A percentile compares a stretch with the other conserved stretches of the same genome.
These are phyloP conservation scores for Diaporthe nobilis DNA, from an alignment of 2,329 filamentous ascomycete genomes.

Conservation along the genomic window DNA sequence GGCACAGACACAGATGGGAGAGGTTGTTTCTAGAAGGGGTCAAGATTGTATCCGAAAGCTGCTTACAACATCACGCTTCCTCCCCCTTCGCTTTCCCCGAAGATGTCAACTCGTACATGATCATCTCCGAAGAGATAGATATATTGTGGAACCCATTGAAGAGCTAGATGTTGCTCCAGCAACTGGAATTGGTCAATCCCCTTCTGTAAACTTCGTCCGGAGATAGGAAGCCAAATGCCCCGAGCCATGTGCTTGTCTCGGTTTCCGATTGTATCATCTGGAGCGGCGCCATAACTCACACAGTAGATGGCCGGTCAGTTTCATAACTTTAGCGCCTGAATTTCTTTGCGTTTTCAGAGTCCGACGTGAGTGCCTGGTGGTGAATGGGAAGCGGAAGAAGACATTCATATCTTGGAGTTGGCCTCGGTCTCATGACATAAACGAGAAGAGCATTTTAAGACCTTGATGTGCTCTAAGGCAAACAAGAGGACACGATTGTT, in stretches of 20 bases:
- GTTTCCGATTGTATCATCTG: background rate
- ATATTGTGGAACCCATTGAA: slow-evolving; percentile 68
- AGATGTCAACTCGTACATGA: slow-evolving; percentile 64
- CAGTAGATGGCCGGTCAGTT: too few species aligned
- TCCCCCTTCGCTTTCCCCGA: slow-evolving; percentile 69
- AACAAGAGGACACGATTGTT: background rate
- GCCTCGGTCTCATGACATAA: background rate
- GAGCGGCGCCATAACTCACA: background rate
- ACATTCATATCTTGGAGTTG: background rate
- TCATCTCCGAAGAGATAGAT: slow-evolving; percentile 69
- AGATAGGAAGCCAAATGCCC: slow-evolving; percentile 44
- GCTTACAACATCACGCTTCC: slow-evolving; percentile 59
- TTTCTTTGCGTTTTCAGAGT: background rate
- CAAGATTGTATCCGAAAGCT: background rate
- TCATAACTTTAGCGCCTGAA: background rate
- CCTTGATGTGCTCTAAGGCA: background rate
- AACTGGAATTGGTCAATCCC: slow-evolving; percentile 63
- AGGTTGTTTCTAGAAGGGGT: too few species aligned
- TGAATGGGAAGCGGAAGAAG: background rate
- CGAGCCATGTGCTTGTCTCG: slow-evolving; percentile 17
- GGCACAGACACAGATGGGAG: too few species aligned
- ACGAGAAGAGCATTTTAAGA: background rate
- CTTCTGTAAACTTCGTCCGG: slow-evolving; percentile 42
- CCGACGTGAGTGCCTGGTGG: background rate
- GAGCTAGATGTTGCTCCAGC: slow-evolving; percentile 64